Evolutionary conservation across 2,329 filamentous ascomycete genomes (phyloP), one percentile per base, ranked within the genome.

Genomic region (Atkinsonella texensis): DNA sequence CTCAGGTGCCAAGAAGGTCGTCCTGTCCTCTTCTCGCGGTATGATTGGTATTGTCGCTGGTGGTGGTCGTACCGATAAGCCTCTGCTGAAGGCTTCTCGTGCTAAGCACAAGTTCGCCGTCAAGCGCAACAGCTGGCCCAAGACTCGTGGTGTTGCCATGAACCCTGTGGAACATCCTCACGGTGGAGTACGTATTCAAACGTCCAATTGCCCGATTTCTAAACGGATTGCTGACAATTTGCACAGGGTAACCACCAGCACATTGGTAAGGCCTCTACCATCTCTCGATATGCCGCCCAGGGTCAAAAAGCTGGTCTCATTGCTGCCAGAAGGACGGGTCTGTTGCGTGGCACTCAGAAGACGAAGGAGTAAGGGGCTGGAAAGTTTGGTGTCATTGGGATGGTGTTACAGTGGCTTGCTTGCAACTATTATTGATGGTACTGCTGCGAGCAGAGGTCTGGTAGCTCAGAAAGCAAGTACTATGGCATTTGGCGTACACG

Each of bases 111-210:
- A 98, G 87, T 98, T 95, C 80, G 89, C 90, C 66, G 94, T 96
- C 80, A 98, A 98, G 89, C 89, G 93, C 73, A 97, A 98, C 89
- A 91, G 84, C 72, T 98, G 93, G 93, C 93, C 93, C 78, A 96
- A 95, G 88, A 98, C 93, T 83, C 91, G 93, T 93, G 93, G 93
- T 96, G 93, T 98, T 85, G 93, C 93, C 77, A 98, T 98, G 93
- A 98, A 98, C 81, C 93, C 93, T 68, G 93, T 98, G 70, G 93
- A 98, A 79, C 93, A 98, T 84, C 87, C 87, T 75, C 87, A 93
- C 85, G 87, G 87, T 87, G 87, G 85, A 88, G 79, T 80, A 80
- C 66, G 77, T 80, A 65, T 53, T 52, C 5, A 43, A 17, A 23
- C n/a, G 2, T 31, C 7, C 15, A 6, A 32, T 12, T 54, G 40